Percentiles rank a stretch among this genome's conserved stretches.
These are phyloP conservation scores for Isoetes taiwanensis DNA, from an alignment of 75 land plant species.

Conservation along the genomic window DNA sequence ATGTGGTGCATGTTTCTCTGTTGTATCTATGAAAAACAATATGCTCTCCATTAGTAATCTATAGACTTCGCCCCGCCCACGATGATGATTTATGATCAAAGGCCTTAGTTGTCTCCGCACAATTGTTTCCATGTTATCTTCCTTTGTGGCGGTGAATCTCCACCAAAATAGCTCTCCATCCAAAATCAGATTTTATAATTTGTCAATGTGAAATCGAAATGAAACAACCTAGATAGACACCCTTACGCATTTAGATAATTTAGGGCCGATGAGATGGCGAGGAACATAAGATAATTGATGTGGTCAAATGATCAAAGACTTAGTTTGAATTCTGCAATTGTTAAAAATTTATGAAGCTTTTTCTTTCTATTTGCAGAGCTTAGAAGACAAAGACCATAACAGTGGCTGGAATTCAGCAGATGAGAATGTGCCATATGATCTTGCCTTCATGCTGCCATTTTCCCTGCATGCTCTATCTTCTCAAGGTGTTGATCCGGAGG, in stretches of 20 bases:
- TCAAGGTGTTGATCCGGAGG: conserved; percentile 57
- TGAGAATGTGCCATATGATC: conserved; percentile 47
- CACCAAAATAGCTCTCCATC: neutral
- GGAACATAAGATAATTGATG: neutral
- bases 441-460: conserved; percentile 61
- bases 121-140: no score
- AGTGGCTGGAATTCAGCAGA: conserved; percentile 9
- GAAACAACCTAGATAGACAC: neutral
- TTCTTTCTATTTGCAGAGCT: conserved; percentile 8
- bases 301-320: neutral
- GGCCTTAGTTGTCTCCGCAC: no score
- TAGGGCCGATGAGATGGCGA: neutral
- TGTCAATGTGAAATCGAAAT: neutral
- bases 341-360: neutral
- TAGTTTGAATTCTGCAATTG: neutral
- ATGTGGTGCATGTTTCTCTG: neutral
- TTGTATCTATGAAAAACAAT: neutral
- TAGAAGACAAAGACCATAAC: neutral
- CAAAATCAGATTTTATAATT: neutral
- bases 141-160: no score
- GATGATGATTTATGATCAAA: neutral
- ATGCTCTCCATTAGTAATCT: no score
- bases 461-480: conserved; percentile 51
- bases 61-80: no score
- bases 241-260: neutral